Evolutionary conservation across 192 early-diverging fungal genomes (phyloP).

Genomic region (Coemansia sp.): DNA sequence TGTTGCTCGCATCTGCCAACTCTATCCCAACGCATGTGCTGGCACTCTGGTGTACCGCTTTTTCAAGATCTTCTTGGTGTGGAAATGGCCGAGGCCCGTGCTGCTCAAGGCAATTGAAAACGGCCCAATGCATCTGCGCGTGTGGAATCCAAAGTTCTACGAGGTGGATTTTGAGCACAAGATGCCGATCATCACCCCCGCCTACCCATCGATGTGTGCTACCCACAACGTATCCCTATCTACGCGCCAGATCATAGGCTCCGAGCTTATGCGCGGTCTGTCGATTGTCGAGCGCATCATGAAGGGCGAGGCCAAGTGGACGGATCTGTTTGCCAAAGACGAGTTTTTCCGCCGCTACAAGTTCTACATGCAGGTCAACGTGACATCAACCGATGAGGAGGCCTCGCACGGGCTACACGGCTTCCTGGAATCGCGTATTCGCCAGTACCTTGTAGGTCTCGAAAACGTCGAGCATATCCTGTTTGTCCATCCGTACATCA

Average conservation of each 20-base stretch:
- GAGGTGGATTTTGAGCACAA: slow-evolving; percentile 75
- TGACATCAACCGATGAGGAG: slow-evolving; percentile 71
- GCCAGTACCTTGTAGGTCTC: slow-evolving; percentile 82
- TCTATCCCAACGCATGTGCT: slow-evolving; percentile 93
- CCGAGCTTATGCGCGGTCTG: slow-evolving; percentile 80
- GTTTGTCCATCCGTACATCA: slow-evolving; percentile 88
- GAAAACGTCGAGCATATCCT: slow-evolving; percentile 72
- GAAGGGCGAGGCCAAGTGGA: slow-evolving; percentile 73
- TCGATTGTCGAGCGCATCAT: slow-evolving; percentile 78
- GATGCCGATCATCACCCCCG: slow-evolving; percentile 99
- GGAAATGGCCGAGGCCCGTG: slow-evolving; percentile 96
- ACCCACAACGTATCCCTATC: slow-evolving; percentile 95
- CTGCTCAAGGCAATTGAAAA: slow-evolving; percentile 84
- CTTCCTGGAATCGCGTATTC: slow-evolving; percentile 86
- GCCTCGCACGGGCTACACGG: slow-evolving; percentile 81
- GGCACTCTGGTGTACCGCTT: slow-evolving; percentile 84
- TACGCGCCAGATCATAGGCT: slow-evolving; percentile 77
- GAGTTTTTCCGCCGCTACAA: slow-evolving; percentile 87
- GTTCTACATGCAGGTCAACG: slow-evolving; percentile 88
- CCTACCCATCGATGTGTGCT: slow-evolving; percentile 97
- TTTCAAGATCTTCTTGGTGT: slow-evolving; percentile 82
- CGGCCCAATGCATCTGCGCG: slow-evolving; percentile 79
- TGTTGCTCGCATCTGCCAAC: slow-evolving; percentile 90
- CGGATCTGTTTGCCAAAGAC: slow-evolving; percentile 81
- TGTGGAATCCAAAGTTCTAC: slow-evolving; percentile 95